Evolutionary conservation across 331 rosid genomes (phyloP), one percentile per base, ranked within the genome.

Genomic region (Quercus lobata): DNA sequence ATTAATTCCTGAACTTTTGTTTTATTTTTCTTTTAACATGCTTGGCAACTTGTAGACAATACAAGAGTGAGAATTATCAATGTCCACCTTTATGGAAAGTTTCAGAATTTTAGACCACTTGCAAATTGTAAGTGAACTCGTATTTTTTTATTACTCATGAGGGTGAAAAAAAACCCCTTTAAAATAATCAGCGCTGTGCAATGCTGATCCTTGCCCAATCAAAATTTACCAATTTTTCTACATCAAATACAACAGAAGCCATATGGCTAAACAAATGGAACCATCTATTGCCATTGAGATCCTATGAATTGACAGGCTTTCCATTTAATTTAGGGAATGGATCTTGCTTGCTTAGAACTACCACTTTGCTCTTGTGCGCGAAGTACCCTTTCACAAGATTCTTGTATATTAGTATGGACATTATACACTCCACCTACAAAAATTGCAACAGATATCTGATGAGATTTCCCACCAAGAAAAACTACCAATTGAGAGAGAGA

Each of bases 361-460:
- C 97, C 34, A 96, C 97, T 87, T 91, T 91, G 87, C 99, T 93
- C 89, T 93, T 96, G 88, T 96, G 99, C 60, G 99, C 97, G 62
- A 96, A 96, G 84, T 96, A 96, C 57, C 99, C 99, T 79, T 93
- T 96, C 60, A 96, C 84, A 1, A 91, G 98, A 87, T 91, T 90
- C 86, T 93, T 90, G 75, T 80, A 86, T 84, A 96, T 93, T 76
- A 96, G 79, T 68, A 96, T 93, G 78, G 97, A 96, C 91, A 93
- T 85, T 76, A 96, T 93, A 82, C 99, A 96, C 78, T 93, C 99
- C 69, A 93, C 99, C 99, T 95, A 89, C 92, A 87, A 80, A 87
- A 79, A 79, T 79, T 41, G 57, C 74, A 78, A 69, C 55, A 83
- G 18, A 74, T 53, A 77, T 75, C 16, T 41, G 46, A 52, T 58